phyloP scores from a whole-genome alignment of 78 protist genomes.

The Dictyostelium brefeldianum region DNA sequence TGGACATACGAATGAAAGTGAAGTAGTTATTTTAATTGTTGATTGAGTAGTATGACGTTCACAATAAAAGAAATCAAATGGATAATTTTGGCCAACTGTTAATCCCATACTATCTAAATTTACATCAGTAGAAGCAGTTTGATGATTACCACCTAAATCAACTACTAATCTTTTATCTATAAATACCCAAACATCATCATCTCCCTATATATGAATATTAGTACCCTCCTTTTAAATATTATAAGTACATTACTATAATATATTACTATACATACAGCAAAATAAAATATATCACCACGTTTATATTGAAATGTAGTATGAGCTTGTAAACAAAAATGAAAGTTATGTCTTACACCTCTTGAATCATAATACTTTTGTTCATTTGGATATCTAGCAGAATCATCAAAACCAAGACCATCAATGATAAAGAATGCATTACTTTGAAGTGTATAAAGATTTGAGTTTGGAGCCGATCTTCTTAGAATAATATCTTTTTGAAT shows the following conservation, averaged over 20 bases:
- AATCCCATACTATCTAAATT: constrained; percentile 14
- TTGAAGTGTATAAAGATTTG: background rate
- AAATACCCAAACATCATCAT: constrained; percentile 73
- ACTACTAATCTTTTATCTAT: constrained; percentile 51
- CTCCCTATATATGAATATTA: constrained; percentile 1
- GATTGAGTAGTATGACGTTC: constrained; percentile 48
- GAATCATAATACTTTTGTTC: background rate
- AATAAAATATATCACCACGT: constrained; percentile 19
- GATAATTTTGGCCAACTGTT: background rate
- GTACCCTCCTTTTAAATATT: background rate
- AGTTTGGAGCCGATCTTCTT: background rate
- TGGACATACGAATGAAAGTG: constrained; percentile 3
- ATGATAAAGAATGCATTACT: constrained; percentile 30
- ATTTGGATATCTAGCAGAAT: background rate
- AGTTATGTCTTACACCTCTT: background rate
- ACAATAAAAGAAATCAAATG: constrained; percentile 42
- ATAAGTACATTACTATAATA: no score
- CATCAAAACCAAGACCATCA: constrained; percentile 52
- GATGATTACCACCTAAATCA: constrained; percentile 67
- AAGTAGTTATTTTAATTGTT: background rate
- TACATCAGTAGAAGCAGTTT: background rate
- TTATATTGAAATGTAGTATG: constrained; percentile 25
- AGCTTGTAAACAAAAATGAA: constrained; percentile 42
- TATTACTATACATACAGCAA: background rate
- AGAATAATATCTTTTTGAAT: constrained; percentile 2